Percentiles rank a stretch among this genome's conserved stretches.
These are phyloP conservation scores for Chalaropsis thielavioides DNA, from an alignment of 2,329 filamentous ascomycete genomes.

Conservation along the genomic window DNA sequence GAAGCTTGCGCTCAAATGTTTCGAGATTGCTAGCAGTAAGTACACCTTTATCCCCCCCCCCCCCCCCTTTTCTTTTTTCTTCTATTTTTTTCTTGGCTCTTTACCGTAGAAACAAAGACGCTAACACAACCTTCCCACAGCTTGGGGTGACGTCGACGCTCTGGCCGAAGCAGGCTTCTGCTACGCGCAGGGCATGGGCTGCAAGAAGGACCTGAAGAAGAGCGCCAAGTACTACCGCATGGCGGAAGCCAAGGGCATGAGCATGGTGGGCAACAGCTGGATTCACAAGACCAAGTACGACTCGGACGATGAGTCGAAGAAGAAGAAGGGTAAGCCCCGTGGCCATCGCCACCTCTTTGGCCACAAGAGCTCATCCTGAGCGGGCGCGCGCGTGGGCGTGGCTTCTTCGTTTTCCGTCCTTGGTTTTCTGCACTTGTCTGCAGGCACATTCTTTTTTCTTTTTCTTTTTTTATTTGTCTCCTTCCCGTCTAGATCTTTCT, in stretches of 20 bases:
- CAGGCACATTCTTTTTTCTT: not conserved
- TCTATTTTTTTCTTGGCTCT: not conserved
- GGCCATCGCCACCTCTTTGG: conserved; percentile 56
- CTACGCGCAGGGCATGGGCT: conserved; percentile 84
- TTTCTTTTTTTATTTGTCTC: not conserved
- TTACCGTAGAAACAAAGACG: not conserved
- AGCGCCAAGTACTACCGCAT: conserved; percentile 79
- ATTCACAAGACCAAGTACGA: conserved; percentile 94
- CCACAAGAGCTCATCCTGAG: conserved; percentile 25
- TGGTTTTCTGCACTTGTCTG: not conserved
- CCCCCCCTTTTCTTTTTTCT: not conserved
- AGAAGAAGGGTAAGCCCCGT: conserved; percentile 60
- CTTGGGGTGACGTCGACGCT: conserved; percentile 90
- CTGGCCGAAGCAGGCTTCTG: conserved; percentile 91
- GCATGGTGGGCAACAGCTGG: conserved; percentile 98
- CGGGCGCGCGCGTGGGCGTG: not conserved
- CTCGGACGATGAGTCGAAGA: conserved; percentile 48
- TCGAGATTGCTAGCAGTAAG: conserved; percentile 83
- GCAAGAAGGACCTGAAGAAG: conserved; percentile 92
- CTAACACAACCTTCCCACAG: conserved; percentile 30
- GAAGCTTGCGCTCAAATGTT: conserved; percentile 71
- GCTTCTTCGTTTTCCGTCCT: not conserved
- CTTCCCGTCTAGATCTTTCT: not conserved
- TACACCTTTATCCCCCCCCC: conserved; percentile 18
- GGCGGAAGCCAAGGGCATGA: conserved; percentile 87